A percentile compares a stretch with the other conserved stretches of the same genome.
These are phyloP conservation scores for Capronia epimyces DNA, from an alignment of 2,329 filamentous ascomycete genomes.

Conservation along the genomic window DNA sequence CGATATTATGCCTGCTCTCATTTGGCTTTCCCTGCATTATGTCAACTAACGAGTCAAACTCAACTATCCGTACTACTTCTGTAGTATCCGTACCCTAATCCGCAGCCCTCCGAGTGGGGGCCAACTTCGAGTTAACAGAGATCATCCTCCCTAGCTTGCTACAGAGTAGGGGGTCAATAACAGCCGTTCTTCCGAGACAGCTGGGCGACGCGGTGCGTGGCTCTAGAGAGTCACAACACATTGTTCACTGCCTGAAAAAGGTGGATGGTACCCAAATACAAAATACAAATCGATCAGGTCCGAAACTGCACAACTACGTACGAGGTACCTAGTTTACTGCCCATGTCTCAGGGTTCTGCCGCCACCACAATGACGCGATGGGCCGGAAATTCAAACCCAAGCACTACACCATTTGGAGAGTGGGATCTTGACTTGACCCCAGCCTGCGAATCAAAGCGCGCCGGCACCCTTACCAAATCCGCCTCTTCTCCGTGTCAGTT, in stretches of 20 bases:
- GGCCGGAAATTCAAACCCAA: background rate
- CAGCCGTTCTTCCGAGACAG: background rate
- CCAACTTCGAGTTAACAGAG: background rate
- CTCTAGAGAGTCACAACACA: background rate
- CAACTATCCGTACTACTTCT: too few relatives aligned
- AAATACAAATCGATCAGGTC: too few relatives aligned
- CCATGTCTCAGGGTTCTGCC: background rate
- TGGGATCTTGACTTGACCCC: background rate
- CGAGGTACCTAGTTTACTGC: too few relatives aligned
- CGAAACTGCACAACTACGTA: too few relatives aligned
- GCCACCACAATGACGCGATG: conserved; percentile 6
- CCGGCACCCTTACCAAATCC: background rate
- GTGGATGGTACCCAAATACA: background rate
- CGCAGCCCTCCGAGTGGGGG: background rate
- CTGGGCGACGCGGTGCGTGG: background rate
- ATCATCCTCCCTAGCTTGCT: background rate
- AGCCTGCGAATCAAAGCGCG: background rate
- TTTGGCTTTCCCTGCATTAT: too few relatives aligned
- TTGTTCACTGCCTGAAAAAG: background rate
- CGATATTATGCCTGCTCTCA: too few relatives aligned
- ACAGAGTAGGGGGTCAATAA: background rate
- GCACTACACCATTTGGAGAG: background rate
- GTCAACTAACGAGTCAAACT: too few relatives aligned
- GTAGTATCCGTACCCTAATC: too few relatives aligned
- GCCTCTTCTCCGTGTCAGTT: background rate